Base-by-base conservation (phyloP, 768 basidiomycete genomes). In the Lactarius hatsudake region DNA sequence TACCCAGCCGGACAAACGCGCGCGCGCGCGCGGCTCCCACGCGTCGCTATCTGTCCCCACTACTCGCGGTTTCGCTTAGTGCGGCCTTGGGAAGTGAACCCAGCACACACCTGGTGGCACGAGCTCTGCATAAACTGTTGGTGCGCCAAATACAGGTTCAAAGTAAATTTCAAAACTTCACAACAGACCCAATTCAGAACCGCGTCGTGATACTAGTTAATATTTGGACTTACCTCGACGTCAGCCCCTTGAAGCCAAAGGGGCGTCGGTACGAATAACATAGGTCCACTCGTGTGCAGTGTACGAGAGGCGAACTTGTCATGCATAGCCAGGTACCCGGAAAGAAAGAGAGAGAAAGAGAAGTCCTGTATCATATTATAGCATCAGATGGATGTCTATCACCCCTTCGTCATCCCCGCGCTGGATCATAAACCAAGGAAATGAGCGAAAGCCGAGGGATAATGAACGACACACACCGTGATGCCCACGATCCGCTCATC, bases 401-500 rank as follows among this genome's bases (percentile, higher is more conserved):
- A 40, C 60, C 36, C 64, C 64, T 34, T 56, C 59, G 5, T 65
- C 64, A 12, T 65, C 64, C 20, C 64, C 64, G 51, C 65, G 61
- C 65, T 66, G 13, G 40, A 61, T 51, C 48, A 6, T 26, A n/a
- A n/a, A n/a, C n/a, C n/a, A n/a, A n/a, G n/a, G n/a, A n/a, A 6
- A 3, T 63, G 15, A 63, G 62, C 6, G 23, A 28, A 40, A 43
- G 51, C 20, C 30, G 32, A n/a, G 5, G 5, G n/a, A 30, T 2
- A 1, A 32, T 40, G 28, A 13, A 43, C 20, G 54, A 36, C 20
- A 64, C 66, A 18, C n/a, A 67, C 66, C 58, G 66, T 67, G 42
- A 67, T 64, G 32, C 66, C 66, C 40, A 67, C 66, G 4, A 67
- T 60, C 13, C 66, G 66, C 28, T 67, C 66, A 7, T 67, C 66